A percentile compares a stretch with the other conserved stretches of the same genome.
These are phyloP conservation scores for Diddensiella santjacobensis DNA, from an alignment of 805 yeast genomes.

Conservation along the genomic window DNA sequence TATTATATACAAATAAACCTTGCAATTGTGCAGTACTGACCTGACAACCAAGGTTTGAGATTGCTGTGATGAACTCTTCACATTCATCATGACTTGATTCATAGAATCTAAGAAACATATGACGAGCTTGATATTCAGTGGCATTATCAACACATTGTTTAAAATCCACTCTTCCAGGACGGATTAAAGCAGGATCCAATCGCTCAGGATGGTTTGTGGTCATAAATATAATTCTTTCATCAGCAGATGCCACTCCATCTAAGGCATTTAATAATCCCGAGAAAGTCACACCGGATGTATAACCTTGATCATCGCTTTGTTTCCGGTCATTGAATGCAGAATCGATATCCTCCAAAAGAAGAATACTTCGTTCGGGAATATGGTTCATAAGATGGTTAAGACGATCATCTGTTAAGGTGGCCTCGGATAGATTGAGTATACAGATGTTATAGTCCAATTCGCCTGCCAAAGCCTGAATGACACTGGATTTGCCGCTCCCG, in stretches of 20 bases:
- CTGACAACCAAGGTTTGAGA: constrained; percentile 45
- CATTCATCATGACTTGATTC: constrained; percentile 54
- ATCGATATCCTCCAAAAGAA: constrained; percentile 88
- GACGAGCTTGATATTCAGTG: constrained; percentile 67
- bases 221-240: constrained; percentile 95
- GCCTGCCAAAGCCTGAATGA: constrained; percentile 95
- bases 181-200: constrained; percentile 84
- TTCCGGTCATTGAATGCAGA: constrained; percentile 87
- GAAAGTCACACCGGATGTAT: constrained; percentile 84
- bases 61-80: constrained; percentile 47
- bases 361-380: constrained; percentile 82
- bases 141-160: constrained; percentile 84
- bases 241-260: constrained; percentile 97
- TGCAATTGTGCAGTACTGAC: constrained; percentile 93
- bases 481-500: constrained; percentile 94
- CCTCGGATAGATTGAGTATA: constrained; percentile 83
- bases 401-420: constrained; percentile 89
- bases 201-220: constrained; percentile 96
- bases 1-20: constrained; percentile 90
- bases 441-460: constrained; percentile 94
- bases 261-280: constrained; percentile 90
- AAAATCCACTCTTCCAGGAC: constrained; percentile 93
- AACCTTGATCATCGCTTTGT: constrained; percentile 74
- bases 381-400: constrained; percentile 94
- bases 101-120: constrained; percentile 88